Evolutionary conservation across 73 alveolate genomes (phyloP).

Genomic region (Symbiodinium natans): DNA sequence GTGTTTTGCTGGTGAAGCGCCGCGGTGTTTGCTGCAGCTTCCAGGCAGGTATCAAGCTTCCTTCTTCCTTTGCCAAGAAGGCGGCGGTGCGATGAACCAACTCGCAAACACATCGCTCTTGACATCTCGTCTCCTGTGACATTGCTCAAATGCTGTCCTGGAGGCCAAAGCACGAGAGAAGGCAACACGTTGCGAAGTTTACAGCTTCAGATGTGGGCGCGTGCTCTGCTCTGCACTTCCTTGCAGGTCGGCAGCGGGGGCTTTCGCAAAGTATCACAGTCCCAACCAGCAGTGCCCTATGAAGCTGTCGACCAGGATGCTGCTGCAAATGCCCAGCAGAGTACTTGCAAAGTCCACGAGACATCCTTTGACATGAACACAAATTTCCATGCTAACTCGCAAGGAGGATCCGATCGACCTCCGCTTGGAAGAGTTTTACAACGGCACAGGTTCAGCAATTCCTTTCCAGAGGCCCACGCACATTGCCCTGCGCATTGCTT

Average conservation of each 20-base stretch:
- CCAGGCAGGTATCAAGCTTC: constrained; percentile 79
- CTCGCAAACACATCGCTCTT: too few species aligned
- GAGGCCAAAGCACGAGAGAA: constrained; percentile 89
- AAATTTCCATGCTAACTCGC: too few species aligned
- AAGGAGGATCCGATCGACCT: constrained; percentile 86
- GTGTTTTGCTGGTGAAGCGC: too few species aligned
- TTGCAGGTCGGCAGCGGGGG: constrained; percentile 70
- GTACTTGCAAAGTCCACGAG: neutral
- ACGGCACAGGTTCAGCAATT: constrained; percentile 90
- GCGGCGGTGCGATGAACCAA: too few species aligned
- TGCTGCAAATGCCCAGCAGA: neutral
- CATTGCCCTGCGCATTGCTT: too few species aligned
- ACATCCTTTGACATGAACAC: neutral
- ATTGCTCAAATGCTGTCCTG: neutral
- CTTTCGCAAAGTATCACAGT: constrained; percentile 86
- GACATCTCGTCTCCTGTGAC: neutral
- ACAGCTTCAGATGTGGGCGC: neutral
- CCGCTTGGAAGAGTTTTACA: constrained; percentile 92
- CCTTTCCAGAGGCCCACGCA: constrained; percentile 44
- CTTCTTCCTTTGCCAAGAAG: constrained; percentile 53
- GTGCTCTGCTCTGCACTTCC: too few species aligned
- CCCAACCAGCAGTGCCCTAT: constrained; percentile 80
- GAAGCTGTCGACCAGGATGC: constrained; percentile 82
- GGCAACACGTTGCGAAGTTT: constrained; percentile 1
- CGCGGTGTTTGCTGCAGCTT: too few species aligned